Evolutionary conservation across 2,329 filamentous ascomycete genomes (phyloP).

Genomic region (Claviceps purpurea): DNA sequence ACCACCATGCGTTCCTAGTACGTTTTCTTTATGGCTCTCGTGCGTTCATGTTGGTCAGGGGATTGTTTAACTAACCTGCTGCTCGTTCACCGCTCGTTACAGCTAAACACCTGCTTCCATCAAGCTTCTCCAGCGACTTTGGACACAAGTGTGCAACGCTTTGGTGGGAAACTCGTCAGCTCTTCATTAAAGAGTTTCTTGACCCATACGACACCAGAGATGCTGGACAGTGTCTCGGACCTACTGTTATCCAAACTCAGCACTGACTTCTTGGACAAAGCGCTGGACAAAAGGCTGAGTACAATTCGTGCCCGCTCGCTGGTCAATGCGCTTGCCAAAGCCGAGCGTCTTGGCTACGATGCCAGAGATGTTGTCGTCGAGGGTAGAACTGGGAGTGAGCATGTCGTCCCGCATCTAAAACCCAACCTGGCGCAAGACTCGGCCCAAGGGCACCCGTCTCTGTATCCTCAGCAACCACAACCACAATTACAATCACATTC

Average conservation of each 20-base stretch:
- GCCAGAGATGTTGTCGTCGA: constrained; percentile 35
- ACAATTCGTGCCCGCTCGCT: constrained; percentile 41
- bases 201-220: constrained; percentile 22
- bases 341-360: constrained; percentile 44
- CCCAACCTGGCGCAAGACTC: constrained; percentile 7
- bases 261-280: constrained; percentile 36
- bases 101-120: constrained; percentile 38
- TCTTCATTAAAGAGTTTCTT: constrained; percentile 29
- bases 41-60: neutral
- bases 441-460: neutral
- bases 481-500: no score
- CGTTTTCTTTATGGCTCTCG: constrained; percentile 14
- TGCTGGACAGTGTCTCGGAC: constrained; percentile 32
- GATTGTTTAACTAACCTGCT: constrained; percentile 12
- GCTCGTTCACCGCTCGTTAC: neutral
- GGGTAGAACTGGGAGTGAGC: constrained; percentile 17
- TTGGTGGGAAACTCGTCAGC: constrained; percentile 30
- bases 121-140: constrained; percentile 26
- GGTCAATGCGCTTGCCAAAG: constrained; percentile 42
- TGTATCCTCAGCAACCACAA: neutral
- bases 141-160: constrained; percentile 27
- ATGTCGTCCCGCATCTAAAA: constrained; percentile 21
- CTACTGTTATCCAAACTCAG: constrained; percentile 33
- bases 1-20: constrained; percentile 39
- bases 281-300: constrained; percentile 35